Conservation (phyloP, 2,329 filamentous ascomycete genomes). For the Cladosporium sp. region DNA sequence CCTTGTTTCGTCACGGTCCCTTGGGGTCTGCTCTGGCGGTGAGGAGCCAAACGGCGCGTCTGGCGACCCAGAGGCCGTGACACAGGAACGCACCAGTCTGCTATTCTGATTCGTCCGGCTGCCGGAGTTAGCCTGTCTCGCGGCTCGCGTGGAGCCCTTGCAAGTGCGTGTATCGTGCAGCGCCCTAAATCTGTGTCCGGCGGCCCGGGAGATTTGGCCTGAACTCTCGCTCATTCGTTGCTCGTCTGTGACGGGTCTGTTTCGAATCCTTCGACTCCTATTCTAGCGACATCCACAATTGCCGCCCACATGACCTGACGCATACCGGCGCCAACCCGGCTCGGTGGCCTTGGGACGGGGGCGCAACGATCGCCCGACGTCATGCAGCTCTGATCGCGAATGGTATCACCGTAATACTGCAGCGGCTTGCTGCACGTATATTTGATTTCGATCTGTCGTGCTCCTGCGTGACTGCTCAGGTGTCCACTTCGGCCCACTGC, state of each 20-base stretch:
- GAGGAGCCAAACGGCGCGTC: constrained; percentile 7
- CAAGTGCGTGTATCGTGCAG: constrained; percentile 10
- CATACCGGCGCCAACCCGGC: neutral
- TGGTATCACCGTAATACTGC: neutral
- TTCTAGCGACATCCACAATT: constrained; percentile 9
- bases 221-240: constrained; percentile 6
- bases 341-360: neutral
- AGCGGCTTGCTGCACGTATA: constrained; percentile 1
- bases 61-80: constrained; percentile 5
- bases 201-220: constrained; percentile 6
- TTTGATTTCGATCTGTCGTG: constrained; percentile 9
- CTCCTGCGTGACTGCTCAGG: neutral
- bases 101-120: constrained; percentile 8
- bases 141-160: constrained; percentile 11
- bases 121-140: constrained; percentile 3
- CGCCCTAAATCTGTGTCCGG: neutral
- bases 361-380: constrained; percentile 11
- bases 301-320: constrained; percentile 10
- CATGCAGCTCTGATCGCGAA: constrained; percentile 7
- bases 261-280: constrained; percentile 14
- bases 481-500: neutral
- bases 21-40: constrained; percentile 1
- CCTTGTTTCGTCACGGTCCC: constrained; percentile 11
- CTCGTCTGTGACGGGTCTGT: constrained; percentile 6
- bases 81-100: constrained; percentile 1